Base-by-base conservation (phyloP, 2,329 filamentous ascomycete genomes). In the Corinectria fuckeliana region DNA sequence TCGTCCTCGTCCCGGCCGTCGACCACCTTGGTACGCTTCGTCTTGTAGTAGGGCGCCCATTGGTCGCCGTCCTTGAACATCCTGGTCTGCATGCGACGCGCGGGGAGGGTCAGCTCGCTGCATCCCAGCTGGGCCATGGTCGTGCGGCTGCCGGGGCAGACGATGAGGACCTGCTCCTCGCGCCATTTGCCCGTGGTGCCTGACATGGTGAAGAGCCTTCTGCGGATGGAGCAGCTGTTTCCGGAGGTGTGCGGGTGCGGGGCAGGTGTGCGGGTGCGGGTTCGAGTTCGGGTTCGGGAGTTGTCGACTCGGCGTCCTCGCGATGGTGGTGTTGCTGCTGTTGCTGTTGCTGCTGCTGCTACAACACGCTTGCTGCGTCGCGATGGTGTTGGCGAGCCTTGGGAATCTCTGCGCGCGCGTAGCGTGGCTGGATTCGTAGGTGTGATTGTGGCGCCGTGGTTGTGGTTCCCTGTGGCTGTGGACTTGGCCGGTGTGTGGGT, bases 21-120 rank as follows among this genome's bases (percentile, higher is more conserved):
- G 16, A 73, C 75, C 26, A 77, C 73, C 79, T 82, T 88, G 74
- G 80, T 85, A 67, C 82, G 82, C 77, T 82, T 88, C 53, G 88
- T 90, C 23, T 95, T 91, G 71, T 91, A 89, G 70, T 92, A 91
- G 2, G 94, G 93, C 71, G 81, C 76, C 80, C 83, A 88, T 28
- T 94, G 91, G 72, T 87, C 93, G 72, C 91, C 88, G 58, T 96
- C 93, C 67, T 88, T 87, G 52, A 98, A 99, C 93, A 99, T 97
- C 80, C 95, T 90, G 77, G 94, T 97, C 28, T 91, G 88, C 67
- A 98, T 86, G 67, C 93, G 91, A 75, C 91, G 86, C 62, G 88
- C 85, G n/a, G 95, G 92, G 41, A 93, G 93, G 32, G 93, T 96
- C 76, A 98, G 89, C 80, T 97, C 93, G 69, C 88, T 89, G 69